Conservation (phyloP, 495 filamentous ascomycete genomes). For the Podospora pseudopauciseta region DNA sequence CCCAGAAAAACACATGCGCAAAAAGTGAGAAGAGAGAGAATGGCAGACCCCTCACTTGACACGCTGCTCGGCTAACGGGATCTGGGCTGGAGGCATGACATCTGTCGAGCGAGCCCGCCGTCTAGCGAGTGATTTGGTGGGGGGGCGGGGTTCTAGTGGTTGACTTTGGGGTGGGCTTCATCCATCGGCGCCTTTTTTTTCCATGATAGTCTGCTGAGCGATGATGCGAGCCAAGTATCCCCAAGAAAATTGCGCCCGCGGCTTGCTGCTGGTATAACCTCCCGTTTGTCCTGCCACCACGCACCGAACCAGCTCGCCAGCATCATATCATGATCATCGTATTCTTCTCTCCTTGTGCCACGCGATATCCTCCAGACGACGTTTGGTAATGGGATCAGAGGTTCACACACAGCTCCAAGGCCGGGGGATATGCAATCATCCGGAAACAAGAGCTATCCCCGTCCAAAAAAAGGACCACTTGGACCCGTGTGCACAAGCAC, state of each 20-base stretch:
- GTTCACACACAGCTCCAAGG: not conserved
- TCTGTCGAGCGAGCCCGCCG: constrained; percentile 19
- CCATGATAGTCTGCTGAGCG: not conserved
- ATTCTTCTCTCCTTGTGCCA: not conserved
- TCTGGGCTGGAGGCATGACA: constrained; percentile 25
- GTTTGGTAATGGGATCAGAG: not conserved
- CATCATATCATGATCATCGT: not conserved
- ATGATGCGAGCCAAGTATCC: constrained; percentile 16
- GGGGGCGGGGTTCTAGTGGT: constrained; percentile 29
- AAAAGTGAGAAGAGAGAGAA: not conserved
- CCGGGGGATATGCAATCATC: constrained; percentile 6
- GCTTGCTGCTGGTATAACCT: constrained; percentile 1
- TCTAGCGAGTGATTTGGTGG: constrained; percentile 23
- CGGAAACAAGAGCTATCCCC: constrained; percentile 16
- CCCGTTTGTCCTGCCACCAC: not conserved
- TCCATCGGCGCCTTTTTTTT: constrained; percentile 3
- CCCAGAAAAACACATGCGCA: constrained; percentile 6
- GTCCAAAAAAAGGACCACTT: constrained; percentile 23
- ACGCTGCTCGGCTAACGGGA: constrained; percentile 14
- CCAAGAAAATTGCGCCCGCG: constrained; percentile 6
- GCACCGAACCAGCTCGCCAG: not conserved
- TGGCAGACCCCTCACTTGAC: constrained; percentile 5
- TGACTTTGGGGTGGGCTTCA: constrained; percentile 10
- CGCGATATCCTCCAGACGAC: not conserved
- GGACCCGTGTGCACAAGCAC: constrained; percentile 12